These are phyloP conservation scores for Vachellia pachyceras DNA, from an alignment of 306 rosid genomes.

Conservation along the genomic window DNA sequence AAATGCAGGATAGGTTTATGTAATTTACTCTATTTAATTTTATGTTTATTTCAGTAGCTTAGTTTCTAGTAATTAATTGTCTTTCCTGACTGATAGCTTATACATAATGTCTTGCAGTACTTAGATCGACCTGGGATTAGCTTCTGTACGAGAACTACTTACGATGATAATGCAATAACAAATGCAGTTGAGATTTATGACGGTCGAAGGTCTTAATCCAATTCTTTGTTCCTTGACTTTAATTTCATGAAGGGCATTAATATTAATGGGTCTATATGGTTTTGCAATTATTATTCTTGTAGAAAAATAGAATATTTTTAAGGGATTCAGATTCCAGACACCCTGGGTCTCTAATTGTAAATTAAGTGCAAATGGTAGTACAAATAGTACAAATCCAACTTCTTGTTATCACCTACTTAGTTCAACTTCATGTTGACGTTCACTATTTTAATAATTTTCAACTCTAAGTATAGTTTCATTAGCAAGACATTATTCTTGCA, in stretches of 20 bases:
- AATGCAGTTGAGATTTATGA: conserved; percentile 78
- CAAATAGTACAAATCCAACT: not conserved
- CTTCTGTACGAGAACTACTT: conserved; percentile 76
- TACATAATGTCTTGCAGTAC: conserved; percentile 54
- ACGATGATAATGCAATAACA: conserved; percentile 83
- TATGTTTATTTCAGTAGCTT: not conserved
- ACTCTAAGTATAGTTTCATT: conserved; percentile 15
- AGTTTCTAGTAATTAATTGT: not conserved
- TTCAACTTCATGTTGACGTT: not conserved
- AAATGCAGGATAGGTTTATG: not conserved
- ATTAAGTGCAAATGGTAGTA: not conserved
- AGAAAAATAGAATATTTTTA: not conserved
- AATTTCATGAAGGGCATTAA: not conserved
- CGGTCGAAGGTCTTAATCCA: conserved; percentile 59
- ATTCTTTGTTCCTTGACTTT: not conserved
- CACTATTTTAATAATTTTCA: not conserved
- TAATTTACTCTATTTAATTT: not conserved
- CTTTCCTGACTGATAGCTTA: not conserved
- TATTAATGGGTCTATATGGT: conserved; percentile 7
- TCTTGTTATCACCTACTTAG: not conserved
- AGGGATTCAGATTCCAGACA: not conserved
- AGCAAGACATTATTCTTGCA: conserved; percentile 36
- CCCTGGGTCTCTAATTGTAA: not conserved
- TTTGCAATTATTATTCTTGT: conserved; percentile 10
- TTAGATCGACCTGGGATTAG: conserved; percentile 80